Base-by-base conservation (phyloP, 2,329 filamentous ascomycete species). In the Didymella arachidicola region DNA sequence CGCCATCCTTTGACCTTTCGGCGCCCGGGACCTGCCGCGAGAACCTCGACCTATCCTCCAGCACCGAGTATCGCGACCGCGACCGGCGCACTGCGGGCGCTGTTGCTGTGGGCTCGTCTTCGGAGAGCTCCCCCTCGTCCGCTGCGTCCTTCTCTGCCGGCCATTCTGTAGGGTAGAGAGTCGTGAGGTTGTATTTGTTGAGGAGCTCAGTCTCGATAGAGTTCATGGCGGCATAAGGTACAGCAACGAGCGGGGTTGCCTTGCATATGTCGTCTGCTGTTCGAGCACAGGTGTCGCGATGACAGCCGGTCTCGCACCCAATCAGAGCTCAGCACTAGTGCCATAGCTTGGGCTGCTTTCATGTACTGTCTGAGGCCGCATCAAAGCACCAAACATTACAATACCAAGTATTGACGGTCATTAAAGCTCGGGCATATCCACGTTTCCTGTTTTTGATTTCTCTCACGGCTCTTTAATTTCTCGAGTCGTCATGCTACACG, bases 181-280 rank as follows among this genome's bases (percentile, higher is more conserved):
- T 91, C 41, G 89, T 84, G 47, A 98, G 85, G 76, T 93, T 91
- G 81, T 98, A 98, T 80, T 96, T 93, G 68, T 93, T 93, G 70
- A 95, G 87, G 53, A 98, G 86, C 44, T 86, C 87, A 61, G 88
- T 86, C 72, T 95, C 91, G 32, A 70, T 70, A 22, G 63, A 58
- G 47, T 68, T 72, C 73, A 76, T 76, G 46, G 60, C 60, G 53
- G 61, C 51, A 56, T 43, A 26, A 46, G 32, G 25, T 25, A n/a
- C 26, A 7, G 22, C 16, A 38, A 43, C 11, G 22, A 26, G 41
- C 19, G 41, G n/a, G 22, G 11, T 16, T 19, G 25, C 38, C 12
- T 22, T 14, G 38, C 38, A 41, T 41, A 25, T 25, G 38, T 29
- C 29, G 34, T 44, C 26, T 18, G 29, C 7, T 16, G 19, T 39